phyloP scores from a whole-genome alignment of 306 rosid genomes.

The Dryas octopetala region DNA sequence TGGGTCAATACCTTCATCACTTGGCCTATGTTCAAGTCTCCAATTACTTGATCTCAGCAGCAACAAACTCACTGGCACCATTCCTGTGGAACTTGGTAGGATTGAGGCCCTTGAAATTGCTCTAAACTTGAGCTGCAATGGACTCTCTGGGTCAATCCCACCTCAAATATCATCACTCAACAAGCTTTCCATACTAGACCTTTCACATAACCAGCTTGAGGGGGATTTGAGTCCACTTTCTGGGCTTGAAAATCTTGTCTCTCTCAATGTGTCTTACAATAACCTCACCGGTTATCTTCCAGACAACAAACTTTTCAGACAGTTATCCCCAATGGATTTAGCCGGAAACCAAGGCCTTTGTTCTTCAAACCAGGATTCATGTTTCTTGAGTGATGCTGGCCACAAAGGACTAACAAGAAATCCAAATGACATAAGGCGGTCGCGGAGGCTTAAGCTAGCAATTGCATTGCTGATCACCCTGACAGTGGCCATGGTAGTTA shows the following conservation, averaged over 20 bases:
- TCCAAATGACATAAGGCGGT: constrained; percentile 36
- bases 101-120: constrained; percentile 76
- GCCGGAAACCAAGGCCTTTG: constrained; percentile 75
- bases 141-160: constrained; percentile 67
- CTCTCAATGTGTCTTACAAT: constrained; percentile 81
- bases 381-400: constrained; percentile 52
- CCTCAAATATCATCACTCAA: constrained; percentile 61
- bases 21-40: constrained; percentile 69
- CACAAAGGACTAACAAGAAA: constrained; percentile 35
- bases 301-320: constrained; percentile 78
- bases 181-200: constrained; percentile 80
- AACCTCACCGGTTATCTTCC: constrained; percentile 77
- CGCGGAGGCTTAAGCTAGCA: constrained; percentile 65
- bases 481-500: constrained; percentile 61
- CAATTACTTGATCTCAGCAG: constrained; percentile 88
- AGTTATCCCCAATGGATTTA: constrained; percentile 61
- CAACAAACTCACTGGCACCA: constrained; percentile 62
- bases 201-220: constrained; percentile 78
- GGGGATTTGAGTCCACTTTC: constrained; percentile 69
- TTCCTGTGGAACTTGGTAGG: constrained; percentile 64
- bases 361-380: constrained; percentile 56
- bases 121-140: constrained; percentile 81
- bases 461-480: constrained; percentile 66
- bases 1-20: constrained; percentile 71
- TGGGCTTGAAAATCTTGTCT: constrained; percentile 75